phyloP scores from a whole-genome alignment of 331 rosid genomes.

The Quercus tomentella region DNA sequence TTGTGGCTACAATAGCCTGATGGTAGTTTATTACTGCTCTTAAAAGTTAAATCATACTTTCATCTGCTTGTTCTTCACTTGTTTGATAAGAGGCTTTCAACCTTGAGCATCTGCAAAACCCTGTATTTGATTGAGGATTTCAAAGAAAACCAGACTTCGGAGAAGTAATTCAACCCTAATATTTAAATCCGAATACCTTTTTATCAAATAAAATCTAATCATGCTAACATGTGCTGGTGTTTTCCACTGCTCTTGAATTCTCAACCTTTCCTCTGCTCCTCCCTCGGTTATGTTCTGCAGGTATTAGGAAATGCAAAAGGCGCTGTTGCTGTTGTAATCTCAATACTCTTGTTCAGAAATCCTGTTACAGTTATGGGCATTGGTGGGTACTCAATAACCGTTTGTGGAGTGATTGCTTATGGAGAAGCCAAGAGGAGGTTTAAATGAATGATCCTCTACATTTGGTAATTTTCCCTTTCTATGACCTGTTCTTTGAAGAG shows the following conservation, averaged over 20 bases:
- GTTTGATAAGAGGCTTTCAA: neutral
- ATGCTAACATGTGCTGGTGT: neutral
- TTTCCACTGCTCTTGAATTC: neutral
- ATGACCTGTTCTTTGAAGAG: conserved; percentile 20
- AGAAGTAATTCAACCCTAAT: neutral
- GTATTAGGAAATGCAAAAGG: conserved; percentile 97
- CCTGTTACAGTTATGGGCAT: conserved; percentile 87
- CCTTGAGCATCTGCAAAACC: neutral
- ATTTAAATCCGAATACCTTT: neutral
- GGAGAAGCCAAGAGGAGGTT: conserved; percentile 93
- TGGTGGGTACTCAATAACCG: conserved; percentile 75
- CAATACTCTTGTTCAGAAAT: conserved; percentile 82
- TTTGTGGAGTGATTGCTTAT: conserved; percentile 73
- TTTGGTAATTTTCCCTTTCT: conserved; percentile 4
- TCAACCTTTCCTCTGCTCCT: neutral
- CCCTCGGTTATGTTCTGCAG: conserved; percentile 28
- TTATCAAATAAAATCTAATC: neutral
- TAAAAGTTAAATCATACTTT: too few species aligned
- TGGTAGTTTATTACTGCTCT: too few species aligned
- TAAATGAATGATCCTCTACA: conserved; percentile 42
- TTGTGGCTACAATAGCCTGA: too few species aligned
- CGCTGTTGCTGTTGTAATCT: conserved; percentile 95
- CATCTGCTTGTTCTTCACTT: too few species aligned
- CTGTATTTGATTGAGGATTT: neutral
- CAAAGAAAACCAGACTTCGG: neutral